These are phyloP conservation scores for Sisymbrium irio DNA, from an alignment of 345 rosid species.

Conservation along the genomic window DNA sequence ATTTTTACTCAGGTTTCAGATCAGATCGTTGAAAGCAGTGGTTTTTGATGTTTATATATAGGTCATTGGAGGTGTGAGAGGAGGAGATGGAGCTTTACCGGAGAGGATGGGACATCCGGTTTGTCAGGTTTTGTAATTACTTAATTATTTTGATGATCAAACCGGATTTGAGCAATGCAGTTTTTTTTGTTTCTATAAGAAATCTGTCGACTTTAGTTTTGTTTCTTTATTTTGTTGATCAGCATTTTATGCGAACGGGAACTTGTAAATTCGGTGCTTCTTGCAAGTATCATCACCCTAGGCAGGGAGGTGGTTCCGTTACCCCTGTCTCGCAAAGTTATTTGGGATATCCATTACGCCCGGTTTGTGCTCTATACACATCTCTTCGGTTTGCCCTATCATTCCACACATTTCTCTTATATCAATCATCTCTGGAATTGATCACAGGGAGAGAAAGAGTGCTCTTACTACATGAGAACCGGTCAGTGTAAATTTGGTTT, in stretches of 20 bases:
- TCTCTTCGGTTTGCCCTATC: neutral
- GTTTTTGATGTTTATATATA: conserved; percentile 35
- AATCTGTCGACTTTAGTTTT: neutral
- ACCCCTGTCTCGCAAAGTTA: conserved; percentile 58
- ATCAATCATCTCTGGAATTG: neutral
- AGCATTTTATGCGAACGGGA: conserved; percentile 95
- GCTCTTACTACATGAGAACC: conserved; percentile 85
- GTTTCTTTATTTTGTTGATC: conserved; percentile 5
- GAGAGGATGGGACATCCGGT: conserved; percentile 77
- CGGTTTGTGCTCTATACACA: conserved; percentile 47
- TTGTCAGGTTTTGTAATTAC: conserved; percentile 70
- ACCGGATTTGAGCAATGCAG: conserved; percentile 17
- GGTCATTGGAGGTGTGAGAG: conserved; percentile 63
- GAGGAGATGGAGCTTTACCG: conserved; percentile 60
- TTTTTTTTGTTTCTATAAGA: neutral
- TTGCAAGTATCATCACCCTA: conserved; percentile 96
- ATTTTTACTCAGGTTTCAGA: conserved; percentile 16
- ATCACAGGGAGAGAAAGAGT: conserved; percentile 88
- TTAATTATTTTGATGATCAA: neutral
- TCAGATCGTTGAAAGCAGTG: conserved; percentile 9
- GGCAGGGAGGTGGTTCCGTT: conserved; percentile 63
- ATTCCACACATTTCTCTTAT: neutral
- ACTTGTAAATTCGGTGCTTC: conserved; percentile 89
- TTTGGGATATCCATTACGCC: conserved; percentile 82
- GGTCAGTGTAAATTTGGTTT: conserved; percentile 91